Conservation (phyloP, 441 rosid species). For the Pelargonium cotyledonis region DNA sequence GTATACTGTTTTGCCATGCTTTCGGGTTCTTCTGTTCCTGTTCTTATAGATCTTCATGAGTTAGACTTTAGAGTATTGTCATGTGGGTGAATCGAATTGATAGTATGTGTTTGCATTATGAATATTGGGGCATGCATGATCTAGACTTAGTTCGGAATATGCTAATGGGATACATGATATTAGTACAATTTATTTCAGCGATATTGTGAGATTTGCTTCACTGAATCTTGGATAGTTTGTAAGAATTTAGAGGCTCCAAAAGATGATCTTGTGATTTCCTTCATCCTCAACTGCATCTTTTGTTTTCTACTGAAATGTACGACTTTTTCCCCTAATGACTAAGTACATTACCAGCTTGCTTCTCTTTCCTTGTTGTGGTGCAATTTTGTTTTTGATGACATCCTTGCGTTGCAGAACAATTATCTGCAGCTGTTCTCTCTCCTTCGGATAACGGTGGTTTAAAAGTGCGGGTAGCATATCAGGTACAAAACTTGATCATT, state of each 20-base stretch:
- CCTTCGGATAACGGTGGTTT: conserved; percentile 36
- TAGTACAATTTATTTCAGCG: no score
- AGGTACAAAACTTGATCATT: conserved; percentile 44
- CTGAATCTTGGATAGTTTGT: no score
- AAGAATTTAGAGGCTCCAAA: no score
- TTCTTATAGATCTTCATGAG: conserved; percentile 10
- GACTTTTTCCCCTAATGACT: background rate
- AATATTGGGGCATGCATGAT: background rate
- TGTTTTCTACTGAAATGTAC: background rate
- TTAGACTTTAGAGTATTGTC: conserved; percentile 3
- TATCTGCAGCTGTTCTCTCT: conserved; percentile 44
- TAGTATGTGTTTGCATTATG: background rate
- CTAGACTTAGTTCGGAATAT: conserved; percentile 11
- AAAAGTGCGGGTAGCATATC: conserved; percentile 70
- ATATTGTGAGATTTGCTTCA: no score
- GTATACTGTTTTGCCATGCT: no score
- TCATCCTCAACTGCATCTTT: background rate
- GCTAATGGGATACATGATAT: background rate
- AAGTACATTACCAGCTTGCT: background rate
- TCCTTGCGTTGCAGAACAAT: conserved; percentile 56
- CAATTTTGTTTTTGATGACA: conserved; percentile 18
- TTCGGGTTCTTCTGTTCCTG: background rate
- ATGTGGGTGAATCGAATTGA: background rate
- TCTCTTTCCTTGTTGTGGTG: background rate
- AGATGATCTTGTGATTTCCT: no score